These are phyloP conservation scores for Cymbopogon citratus DNA, from an alignment of 176 grass and related monocot species.

Conservation along the genomic window DNA sequence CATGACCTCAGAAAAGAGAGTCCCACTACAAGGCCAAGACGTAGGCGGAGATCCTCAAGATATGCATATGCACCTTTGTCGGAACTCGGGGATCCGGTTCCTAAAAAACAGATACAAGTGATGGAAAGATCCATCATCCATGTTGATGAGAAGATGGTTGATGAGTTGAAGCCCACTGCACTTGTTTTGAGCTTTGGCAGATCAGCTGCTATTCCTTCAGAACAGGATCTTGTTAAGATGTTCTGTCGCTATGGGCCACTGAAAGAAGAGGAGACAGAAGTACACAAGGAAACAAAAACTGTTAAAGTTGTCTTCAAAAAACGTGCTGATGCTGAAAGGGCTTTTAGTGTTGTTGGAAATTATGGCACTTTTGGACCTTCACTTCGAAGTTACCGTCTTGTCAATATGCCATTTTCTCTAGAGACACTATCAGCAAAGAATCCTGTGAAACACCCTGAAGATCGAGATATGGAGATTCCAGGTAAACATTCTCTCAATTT, in stretches of 20 bases:
- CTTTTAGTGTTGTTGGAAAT: constrained; percentile 74
- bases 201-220: constrained; percentile 59
- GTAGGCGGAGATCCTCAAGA: constrained; percentile 38
- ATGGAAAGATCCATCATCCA: constrained; percentile 79
- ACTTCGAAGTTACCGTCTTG: constrained; percentile 81
- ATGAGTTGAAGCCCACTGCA: constrained; percentile 80
- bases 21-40: constrained; percentile 37
- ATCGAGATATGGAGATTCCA: constrained; percentile 23
- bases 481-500: constrained; percentile 28
- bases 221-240: constrained; percentile 66
- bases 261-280: constrained; percentile 63
- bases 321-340: constrained; percentile 83
- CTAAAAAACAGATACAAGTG: constrained; percentile 53
- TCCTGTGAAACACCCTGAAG: constrained; percentile 28
- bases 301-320: constrained; percentile 86
- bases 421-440: constrained; percentile 26
- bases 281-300: constrained; percentile 52
- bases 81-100: constrained; percentile 38
- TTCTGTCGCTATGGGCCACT: constrained; percentile 83
- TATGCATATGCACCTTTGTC: constrained; percentile 22
- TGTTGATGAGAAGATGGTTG: constrained; percentile 79
- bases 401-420: constrained; percentile 51
- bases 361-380: constrained; percentile 72
- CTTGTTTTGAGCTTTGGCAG: constrained; percentile 82
- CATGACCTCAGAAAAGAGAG: constrained; percentile 33